Conservation (phyloP, 352 stramenopile genomes). For the Blastocystis sp. region DNA sequence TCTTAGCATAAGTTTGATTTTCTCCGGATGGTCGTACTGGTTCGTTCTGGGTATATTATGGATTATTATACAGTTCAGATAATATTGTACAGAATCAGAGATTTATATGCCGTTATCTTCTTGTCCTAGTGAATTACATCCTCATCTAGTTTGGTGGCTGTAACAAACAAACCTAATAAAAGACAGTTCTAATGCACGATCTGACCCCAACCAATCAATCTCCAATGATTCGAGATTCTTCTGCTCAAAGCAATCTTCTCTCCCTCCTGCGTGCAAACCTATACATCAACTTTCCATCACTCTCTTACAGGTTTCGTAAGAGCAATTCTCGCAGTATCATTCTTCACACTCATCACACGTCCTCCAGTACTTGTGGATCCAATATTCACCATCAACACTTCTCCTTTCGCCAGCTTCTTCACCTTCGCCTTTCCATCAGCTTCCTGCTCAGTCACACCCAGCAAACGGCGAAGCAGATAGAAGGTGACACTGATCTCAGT, state of each 20-base stretch:
- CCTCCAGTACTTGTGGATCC: conserved; percentile 95
- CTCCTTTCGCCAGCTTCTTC: conserved; percentile 92
- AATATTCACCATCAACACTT: conserved; percentile 99
- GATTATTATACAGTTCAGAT: not conserved
- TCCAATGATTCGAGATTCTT: conserved; percentile 98
- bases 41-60: not conserved
- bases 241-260: conserved; percentile 99
- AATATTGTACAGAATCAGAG: not conserved
- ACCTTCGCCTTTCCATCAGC: conserved; percentile 97
- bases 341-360: conserved; percentile 72
- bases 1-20: not conserved
- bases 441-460: conserved; percentile 97
- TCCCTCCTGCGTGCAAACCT: conserved; percentile 96
- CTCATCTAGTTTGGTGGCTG: not conserved
- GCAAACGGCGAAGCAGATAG: conserved; percentile 93
- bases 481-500: conserved; percentile 97
- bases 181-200: conserved; percentile 71
- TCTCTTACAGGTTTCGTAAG: conserved; percentile 81
- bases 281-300: conserved; percentile 76
- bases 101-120: not conserved
- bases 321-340: conserved; percentile 79
- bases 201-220: conserved; percentile 98
- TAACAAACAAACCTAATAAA: not conserved
- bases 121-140: not conserved
- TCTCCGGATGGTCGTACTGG: not conserved